Base-by-base conservation (phyloP, 495 filamentous ascomycete species). In the Penicillium verhagenii region DNA sequence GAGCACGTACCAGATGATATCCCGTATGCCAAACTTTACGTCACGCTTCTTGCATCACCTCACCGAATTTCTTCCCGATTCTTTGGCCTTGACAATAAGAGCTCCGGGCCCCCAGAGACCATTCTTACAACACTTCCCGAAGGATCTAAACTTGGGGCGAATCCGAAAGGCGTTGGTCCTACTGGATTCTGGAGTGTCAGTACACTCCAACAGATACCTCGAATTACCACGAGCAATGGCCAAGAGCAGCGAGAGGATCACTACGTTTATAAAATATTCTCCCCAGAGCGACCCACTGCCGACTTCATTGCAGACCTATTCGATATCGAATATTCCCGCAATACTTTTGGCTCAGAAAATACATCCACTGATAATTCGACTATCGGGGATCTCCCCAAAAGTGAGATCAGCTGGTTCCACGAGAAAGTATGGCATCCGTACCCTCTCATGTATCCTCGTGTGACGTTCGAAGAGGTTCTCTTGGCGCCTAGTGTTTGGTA, bases 201-300 rank as follows among this genome's bases (percentile, higher is more conserved):
- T 56, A 86, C 85, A 9, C 79, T 96, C 16, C 80, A 81, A 9
- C 79, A 75, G n/a, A 76, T 87, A 7, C 64, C 71, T 26, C 88
- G 86, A 50, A 80, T 86, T 0, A 63, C 69, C 25, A 75, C 79
- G 0, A 56, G 54, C n/a, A 57, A 65, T 9, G 53, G 74, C 6
- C 57, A 72, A 44, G 61, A 71, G 23, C 58, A 71, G 16, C 54
- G 60, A 0, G 52, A 63, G 33, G 33, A 57, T 16, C 93, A 98
- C 65, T 92, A 89, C 60, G 80, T 96, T 25, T 98, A 97, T 77
- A 98, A 98, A 70, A 89, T 97, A 53, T 98, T 97, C 79, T 95
- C 91, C 0, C 89, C 92, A 0, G 71, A 82, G 33, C 77, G 75
- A 5, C 76, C 91, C 10, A 85, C 84, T 0, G 68, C 82, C 0